Base-by-base conservation (phyloP, 2,329 filamentous ascomycete genomes). In the Decorospora gaudefroyi region DNA sequence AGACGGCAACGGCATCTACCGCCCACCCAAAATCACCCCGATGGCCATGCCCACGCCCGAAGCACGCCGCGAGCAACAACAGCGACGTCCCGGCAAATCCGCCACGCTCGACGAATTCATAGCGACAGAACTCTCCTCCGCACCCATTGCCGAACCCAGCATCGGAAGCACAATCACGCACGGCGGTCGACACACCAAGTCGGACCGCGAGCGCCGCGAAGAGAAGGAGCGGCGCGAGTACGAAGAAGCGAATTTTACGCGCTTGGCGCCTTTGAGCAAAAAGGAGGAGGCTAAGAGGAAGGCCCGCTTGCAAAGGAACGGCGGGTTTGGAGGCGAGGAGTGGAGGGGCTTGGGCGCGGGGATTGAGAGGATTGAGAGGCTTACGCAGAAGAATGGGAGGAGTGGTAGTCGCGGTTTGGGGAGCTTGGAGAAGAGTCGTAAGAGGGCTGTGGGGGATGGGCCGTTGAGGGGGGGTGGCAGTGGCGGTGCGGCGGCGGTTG, bases 91-190 rank as follows among this genome's bases (percentile, higher is more conserved):
- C 2, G 78, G 81, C 49, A 88, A 88, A 65, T 96, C 91, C 0
- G 84, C 85, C 32, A 90, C 90, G 1, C 84, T 99, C 65, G 91
- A 97, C 65, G 92, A 97, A 64, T 99, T 95, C 62, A 83, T 99
- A 52, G 83, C 81, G 35, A 84, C 87, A 12, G 93, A 99, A 70
- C 78, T 97, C 46, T 91, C 90, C 0, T 73, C 80, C 4, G 89
- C 89, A 2, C 93, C 93, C 1, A 72, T 89, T 45, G 88, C 90
- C 1, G 82, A 95, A 68, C 90, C 92, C 41, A 95, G 87, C 57
- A 95, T 99, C 60, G 95, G 93, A 48, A 93, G 88, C 43, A 96
- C 88, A 12, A 95, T 96, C 58, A 78, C 86, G 4, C 78, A 84
- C 34, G 85, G 87, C 35, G 93, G 93, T 22, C 83, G 92, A 52